Conservation (phyloP, 345 rosid species). For the Syzygium aromaticum region DNA sequence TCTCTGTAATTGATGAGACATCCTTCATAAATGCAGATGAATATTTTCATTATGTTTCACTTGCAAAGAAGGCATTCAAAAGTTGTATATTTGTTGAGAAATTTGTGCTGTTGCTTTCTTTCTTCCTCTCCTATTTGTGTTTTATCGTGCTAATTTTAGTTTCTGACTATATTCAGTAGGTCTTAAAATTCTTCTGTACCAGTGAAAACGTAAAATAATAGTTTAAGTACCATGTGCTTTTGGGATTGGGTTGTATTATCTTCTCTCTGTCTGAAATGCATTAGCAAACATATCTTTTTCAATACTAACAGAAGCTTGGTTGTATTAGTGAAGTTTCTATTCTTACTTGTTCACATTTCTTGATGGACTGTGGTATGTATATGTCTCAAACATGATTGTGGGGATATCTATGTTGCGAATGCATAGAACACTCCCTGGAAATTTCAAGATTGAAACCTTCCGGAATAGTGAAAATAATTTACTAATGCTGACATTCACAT, state of each 20-base stretch:
- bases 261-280: neutral
- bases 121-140: neutral
- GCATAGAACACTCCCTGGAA: neutral
- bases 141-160: neutral
- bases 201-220: neutral
- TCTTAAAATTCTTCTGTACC: neutral
- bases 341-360: neutral
- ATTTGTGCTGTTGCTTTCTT: neutral
- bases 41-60: neutral
- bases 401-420: neutral
- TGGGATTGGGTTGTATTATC: neutral
- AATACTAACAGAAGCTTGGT: neutral
- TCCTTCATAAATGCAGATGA: neutral
- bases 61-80: neutral
- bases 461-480: neutral
- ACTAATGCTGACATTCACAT: neutral
- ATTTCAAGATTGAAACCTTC: neutral
- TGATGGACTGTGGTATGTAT: neutral
- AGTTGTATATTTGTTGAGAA: neutral
- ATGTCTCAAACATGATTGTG: neutral
- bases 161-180: neutral
- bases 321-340: neutral
- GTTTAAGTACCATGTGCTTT: neutral
- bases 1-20: neutral
- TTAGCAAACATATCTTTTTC: neutral